Conservation (phyloP, 192 early-diverging fungal species). For the Phycomyces nitens region DNA sequence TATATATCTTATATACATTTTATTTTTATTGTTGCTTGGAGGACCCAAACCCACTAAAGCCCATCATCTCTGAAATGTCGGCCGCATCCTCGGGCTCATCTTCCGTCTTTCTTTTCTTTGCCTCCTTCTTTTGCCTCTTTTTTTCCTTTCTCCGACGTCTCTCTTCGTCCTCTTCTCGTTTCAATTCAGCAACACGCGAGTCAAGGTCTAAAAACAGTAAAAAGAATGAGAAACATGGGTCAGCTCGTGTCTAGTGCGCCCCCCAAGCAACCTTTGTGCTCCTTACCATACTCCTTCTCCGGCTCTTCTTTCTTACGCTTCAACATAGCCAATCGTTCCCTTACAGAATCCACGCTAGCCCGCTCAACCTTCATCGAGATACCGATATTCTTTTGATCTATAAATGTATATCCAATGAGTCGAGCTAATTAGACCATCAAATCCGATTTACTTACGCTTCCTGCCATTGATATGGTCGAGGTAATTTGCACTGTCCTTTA, state of each 20-base stretch:
- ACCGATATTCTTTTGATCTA: constrained; percentile 80
- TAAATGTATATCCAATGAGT: neutral
- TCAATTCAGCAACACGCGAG: constrained; percentile 57
- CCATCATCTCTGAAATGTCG: constrained; percentile 78
- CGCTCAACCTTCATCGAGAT: constrained; percentile 81
- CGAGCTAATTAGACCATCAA: neutral
- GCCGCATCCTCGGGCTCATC: constrained; percentile 47
- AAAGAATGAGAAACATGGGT: neutral
- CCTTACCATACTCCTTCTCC: constrained; percentile 50
- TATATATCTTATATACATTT: no score
- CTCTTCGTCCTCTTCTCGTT: constrained; percentile 69
- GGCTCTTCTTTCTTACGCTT: constrained; percentile 67
- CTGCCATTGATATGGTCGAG: constrained; percentile 91
- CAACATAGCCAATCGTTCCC: constrained; percentile 61
- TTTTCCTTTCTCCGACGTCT: constrained; percentile 51
- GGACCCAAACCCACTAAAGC: constrained; percentile 54
- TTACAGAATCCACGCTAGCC: constrained; percentile 72
- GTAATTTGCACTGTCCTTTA: constrained; percentile 88
- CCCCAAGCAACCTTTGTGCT: neutral
- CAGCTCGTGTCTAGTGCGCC: neutral
- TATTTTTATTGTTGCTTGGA: constrained; percentile 37
- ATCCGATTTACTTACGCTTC: constrained; percentile 56
- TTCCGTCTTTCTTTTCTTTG: constrained; percentile 33
- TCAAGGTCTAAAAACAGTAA: constrained; percentile 54
- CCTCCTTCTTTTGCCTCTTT: constrained; percentile 57